These are phyloP conservation scores for Xerocomus tenax DNA, from an alignment of 1,284 basidiomycete genomes.

Conservation along the genomic window DNA sequence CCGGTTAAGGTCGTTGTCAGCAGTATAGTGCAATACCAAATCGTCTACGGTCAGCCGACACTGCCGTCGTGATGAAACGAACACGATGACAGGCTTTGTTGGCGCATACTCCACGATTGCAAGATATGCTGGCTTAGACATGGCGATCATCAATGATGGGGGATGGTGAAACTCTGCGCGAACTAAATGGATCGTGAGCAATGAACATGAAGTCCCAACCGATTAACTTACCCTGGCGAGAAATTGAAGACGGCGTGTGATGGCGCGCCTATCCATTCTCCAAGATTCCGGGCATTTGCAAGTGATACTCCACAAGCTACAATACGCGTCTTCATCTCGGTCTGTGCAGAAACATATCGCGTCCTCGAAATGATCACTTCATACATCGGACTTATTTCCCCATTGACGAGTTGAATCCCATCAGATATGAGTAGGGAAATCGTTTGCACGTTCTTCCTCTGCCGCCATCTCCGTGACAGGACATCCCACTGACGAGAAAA, in stretches of 20 bases:
- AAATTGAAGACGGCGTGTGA: constrained; percentile 97
- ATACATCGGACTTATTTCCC: constrained; percentile 90
- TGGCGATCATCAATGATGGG: constrained; percentile 97
- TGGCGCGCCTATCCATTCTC: constrained; percentile 95
- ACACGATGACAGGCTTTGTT: constrained; percentile 82
- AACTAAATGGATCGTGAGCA: constrained; percentile 6
- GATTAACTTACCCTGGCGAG: constrained; percentile 62
- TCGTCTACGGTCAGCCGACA: constrained; percentile 90
- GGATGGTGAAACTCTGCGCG: constrained; percentile 82
- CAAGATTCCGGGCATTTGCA: constrained; percentile 88
- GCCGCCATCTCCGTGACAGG: constrained; percentile 91
- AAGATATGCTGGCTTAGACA: constrained; percentile 97
- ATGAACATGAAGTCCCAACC: background rate
- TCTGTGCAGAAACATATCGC: constrained; percentile 93
- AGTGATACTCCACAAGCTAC: constrained; percentile 64
- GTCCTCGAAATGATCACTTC: constrained; percentile 93
- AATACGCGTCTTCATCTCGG: constrained; percentile 82
- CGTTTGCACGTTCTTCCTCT: constrained; percentile 90
- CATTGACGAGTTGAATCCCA: constrained; percentile 89
- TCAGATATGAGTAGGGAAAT: constrained; percentile 83
- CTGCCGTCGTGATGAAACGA: constrained; percentile 93
- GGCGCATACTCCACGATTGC: constrained; percentile 85
- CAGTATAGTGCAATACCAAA: constrained; percentile 80
- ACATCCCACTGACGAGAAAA: constrained; percentile 76
- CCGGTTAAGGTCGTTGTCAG: constrained; percentile 79